These are phyloP conservation scores for Debaryomycetaceae sp. DNA, from an alignment of 1,139 yeast species.

Conservation along the genomic window DNA sequence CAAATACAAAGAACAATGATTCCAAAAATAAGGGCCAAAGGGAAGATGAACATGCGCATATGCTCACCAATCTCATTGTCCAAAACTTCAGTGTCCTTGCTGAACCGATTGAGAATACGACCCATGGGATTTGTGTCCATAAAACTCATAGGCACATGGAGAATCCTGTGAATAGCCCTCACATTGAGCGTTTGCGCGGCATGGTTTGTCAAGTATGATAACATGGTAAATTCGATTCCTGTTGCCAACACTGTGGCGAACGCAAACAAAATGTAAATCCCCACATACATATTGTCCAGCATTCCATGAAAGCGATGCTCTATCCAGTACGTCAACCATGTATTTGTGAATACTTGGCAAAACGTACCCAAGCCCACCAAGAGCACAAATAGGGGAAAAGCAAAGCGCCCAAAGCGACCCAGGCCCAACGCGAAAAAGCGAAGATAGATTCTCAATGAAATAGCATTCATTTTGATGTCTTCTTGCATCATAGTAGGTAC, in stretches of 20 bases:
- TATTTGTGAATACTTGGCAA: conserved; percentile 18
- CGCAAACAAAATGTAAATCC: conserved; percentile 18
- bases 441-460: conserved; percentile 19
- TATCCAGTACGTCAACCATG: conserved; percentile 33
- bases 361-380: conserved; percentile 13
- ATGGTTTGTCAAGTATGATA: conserved; percentile 42
- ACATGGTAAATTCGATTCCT: conserved; percentile 39
- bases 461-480: conserved; percentile 29
- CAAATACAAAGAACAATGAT: conserved; percentile 31
- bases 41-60: conserved; percentile 29
- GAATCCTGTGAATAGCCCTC: conserved; percentile 23
- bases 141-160: conserved; percentile 36
- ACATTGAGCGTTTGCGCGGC: conserved; percentile 29
- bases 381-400: conserved; percentile 17
- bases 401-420: conserved; percentile 30
- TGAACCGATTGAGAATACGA: conserved; percentile 44
- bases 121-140: conserved; percentile 38
- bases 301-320: conserved; percentile 13
- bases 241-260: conserved; percentile 36
- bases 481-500: conserved; percentile 25
- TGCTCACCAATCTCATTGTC: conserved; percentile 39
- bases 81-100: conserved; percentile 37
- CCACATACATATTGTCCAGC: conserved; percentile 16
- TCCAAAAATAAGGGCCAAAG: conserved; percentile 31
- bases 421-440: conserved; percentile 49